Conservation (phyloP, 352 stramenopile genomes). For the Phytophthora gonapodyides region DNA sequence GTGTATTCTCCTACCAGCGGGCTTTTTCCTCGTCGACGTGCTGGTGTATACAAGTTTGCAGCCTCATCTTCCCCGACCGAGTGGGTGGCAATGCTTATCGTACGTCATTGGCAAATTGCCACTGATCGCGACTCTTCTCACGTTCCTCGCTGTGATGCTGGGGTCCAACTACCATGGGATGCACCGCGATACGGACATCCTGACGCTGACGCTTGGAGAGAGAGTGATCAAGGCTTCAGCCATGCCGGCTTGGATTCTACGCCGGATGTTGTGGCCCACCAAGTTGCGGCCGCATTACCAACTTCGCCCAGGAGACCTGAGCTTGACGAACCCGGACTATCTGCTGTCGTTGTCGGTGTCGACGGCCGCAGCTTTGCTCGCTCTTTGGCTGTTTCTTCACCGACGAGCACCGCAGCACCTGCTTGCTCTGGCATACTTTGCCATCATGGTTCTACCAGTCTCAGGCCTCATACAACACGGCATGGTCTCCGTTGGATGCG, state of each 20-base stretch:
- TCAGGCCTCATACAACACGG: constrained; percentile 75
- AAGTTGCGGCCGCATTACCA: constrained; percentile 64
- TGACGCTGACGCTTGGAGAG: constrained; percentile 42
- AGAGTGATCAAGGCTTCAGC: constrained; percentile 53
- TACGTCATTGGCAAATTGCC: constrained; percentile 38
- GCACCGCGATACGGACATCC: constrained; percentile 41
- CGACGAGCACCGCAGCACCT: constrained; percentile 32
- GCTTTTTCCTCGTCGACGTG: constrained; percentile 45
- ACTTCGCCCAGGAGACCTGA: constrained; percentile 43
- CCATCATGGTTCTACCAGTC: constrained; percentile 57
- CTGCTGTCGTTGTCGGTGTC: constrained; percentile 33
- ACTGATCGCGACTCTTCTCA: constrained; percentile 20
- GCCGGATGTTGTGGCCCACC: constrained; percentile 48
- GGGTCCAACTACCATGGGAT: constrained; percentile 52
- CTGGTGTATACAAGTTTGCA: constrained; percentile 26
- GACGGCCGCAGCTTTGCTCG: constrained; percentile 23
- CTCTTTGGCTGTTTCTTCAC: constrained; percentile 22
- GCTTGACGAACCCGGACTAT: constrained; percentile 38
- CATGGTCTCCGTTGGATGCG: constrained; percentile 50
- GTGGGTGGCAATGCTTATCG: constrained; percentile 8
- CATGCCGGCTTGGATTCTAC: constrained; percentile 42
- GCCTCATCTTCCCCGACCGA: constrained; percentile 10
- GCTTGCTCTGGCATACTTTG: constrained; percentile 43
- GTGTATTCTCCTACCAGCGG: constrained; percentile 45
- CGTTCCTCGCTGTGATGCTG: constrained; percentile 47